These are phyloP conservation scores for Penicillium atrosanguineum DNA, from an alignment of 495 filamentous ascomycete species.

Conservation along the genomic window DNA sequence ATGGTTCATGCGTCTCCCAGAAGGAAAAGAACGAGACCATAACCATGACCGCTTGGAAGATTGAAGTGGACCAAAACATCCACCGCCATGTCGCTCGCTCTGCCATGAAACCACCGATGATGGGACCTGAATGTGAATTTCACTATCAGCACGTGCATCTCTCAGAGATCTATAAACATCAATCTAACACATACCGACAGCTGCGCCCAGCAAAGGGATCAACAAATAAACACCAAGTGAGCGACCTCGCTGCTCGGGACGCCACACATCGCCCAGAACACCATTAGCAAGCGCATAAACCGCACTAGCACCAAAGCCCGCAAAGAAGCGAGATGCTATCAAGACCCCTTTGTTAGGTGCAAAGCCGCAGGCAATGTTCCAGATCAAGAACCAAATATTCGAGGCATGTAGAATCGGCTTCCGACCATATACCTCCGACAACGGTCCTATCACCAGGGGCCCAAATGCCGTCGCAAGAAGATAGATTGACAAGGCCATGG, in stretches of 20 bases:
- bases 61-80: slow-evolving; percentile 47
- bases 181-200: slow-evolving; percentile 29
- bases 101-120: slow-evolving; percentile 52
- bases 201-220: slow-evolving; percentile 55
- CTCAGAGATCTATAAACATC: background rate
- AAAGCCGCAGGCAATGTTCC: slow-evolving; percentile 49
- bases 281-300: slow-evolving; percentile 39
- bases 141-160: too few species aligned
- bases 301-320: slow-evolving; percentile 49
- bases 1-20: slow-evolving; percentile 59
- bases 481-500: slow-evolving; percentile 63
- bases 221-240: slow-evolving; percentile 53
- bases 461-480: slow-evolving; percentile 66
- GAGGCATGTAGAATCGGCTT: slow-evolving; percentile 50
- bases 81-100: slow-evolving; percentile 57
- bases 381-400: slow-evolving; percentile 60
- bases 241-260: slow-evolving; percentile 52
- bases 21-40: slow-evolving; percentile 29
- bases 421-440: slow-evolving; percentile 71
- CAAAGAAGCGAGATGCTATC: slow-evolving; percentile 45
- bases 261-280: slow-evolving; percentile 39
- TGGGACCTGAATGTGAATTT: slow-evolving; percentile 31
- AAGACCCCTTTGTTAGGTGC: slow-evolving; percentile 38
- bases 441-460: slow-evolving; percentile 60
- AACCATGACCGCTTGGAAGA: slow-evolving; percentile 24